A percentile compares a stretch with the other conserved stretches of the same genome.
Evolutionary conservation across 129 eudicot genomes (phyloP).

Genomic region (Mikania micrantha): DNA sequence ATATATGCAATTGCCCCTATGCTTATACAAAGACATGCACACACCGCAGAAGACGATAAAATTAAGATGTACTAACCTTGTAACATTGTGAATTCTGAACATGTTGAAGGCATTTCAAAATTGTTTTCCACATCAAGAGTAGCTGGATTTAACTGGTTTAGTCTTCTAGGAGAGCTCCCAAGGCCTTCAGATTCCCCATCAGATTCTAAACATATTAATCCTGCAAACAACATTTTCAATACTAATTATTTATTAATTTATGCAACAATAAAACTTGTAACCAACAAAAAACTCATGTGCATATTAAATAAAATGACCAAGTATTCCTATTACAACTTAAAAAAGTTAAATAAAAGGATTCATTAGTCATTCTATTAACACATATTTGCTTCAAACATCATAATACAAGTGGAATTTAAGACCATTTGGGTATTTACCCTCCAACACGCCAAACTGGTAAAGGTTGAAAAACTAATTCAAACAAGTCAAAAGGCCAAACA

Average conservation of each 20-base stretch:
- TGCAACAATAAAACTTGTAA: slow-evolving; percentile 6
- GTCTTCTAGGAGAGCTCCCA: slow-evolving; percentile 18
- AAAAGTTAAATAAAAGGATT: background rate
- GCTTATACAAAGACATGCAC: background rate
- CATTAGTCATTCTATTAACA: background rate
- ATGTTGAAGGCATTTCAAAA: slow-evolving; percentile 32
- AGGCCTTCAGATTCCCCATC: slow-evolving; percentile 52
- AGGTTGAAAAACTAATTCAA: too few relatives aligned
- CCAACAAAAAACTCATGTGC: background rate
- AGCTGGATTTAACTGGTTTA: slow-evolving; percentile 15
- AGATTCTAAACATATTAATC: slow-evolving; percentile 67
- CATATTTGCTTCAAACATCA: slow-evolving; percentile 4
- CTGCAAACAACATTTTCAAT: slow-evolving; percentile 18
- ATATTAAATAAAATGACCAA: background rate
- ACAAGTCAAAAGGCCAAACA: background rate
- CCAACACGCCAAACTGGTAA: background rate
- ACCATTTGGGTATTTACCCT: background rate
- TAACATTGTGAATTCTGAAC: slow-evolving; percentile 23
- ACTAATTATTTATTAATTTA: background rate
- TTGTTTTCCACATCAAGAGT: slow-evolving; percentile 25
- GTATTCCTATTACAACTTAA: background rate
- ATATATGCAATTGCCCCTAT: too few relatives aligned
- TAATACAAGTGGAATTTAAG: background rate
- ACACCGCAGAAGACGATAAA: background rate
- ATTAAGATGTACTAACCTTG: slow-evolving; percentile 23